A percentile compares a stretch with the other conserved stretches of the same genome.
Conservation (phyloP, 1,139 yeast species). For the Taphrina populina region DNA sequence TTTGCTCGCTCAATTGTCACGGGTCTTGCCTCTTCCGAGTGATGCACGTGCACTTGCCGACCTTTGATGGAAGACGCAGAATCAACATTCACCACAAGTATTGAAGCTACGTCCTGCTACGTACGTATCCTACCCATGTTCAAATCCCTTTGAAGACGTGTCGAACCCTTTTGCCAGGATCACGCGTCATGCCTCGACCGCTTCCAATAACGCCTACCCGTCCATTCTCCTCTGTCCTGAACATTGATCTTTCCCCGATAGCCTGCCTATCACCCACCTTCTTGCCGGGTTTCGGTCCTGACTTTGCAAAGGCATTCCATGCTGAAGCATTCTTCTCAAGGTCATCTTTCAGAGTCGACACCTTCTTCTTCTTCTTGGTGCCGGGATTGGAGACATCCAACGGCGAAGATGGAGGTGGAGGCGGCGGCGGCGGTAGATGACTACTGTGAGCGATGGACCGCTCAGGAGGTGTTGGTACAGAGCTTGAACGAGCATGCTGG, state of each 20-base stretch:
- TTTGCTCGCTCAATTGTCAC: too few relatives aligned
- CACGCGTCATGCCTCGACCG: constrained; percentile 39
- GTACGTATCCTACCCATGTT: too few relatives aligned
- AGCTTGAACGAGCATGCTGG: too few relatives aligned
- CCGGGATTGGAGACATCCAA: constrained; percentile 1
- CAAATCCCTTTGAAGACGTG: constrained; percentile 27
- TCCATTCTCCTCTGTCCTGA: constrained; percentile 42
- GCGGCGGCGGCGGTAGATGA: constrained; percentile 24
- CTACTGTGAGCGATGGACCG: not conserved
- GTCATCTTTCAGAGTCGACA: constrained; percentile 6
- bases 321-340: constrained; percentile 17
- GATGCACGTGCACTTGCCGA: too few relatives aligned
- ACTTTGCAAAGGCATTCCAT: constrained; percentile 17
- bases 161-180: constrained; percentile 13
- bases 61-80: too few relatives aligned
- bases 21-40: too few relatives aligned
- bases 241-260: constrained; percentile 41
- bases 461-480: not conserved
- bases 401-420: constrained; percentile 21
- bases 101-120: too few relatives aligned
- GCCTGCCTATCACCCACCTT: constrained; percentile 41
- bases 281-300: constrained; percentile 40
- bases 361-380: constrained; percentile 22
- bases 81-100: too few relatives aligned
- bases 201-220: constrained; percentile 43